Base-by-base conservation (phyloP, 2,329 filamentous ascomycete genomes). In the Piedraia hortae region DNA sequence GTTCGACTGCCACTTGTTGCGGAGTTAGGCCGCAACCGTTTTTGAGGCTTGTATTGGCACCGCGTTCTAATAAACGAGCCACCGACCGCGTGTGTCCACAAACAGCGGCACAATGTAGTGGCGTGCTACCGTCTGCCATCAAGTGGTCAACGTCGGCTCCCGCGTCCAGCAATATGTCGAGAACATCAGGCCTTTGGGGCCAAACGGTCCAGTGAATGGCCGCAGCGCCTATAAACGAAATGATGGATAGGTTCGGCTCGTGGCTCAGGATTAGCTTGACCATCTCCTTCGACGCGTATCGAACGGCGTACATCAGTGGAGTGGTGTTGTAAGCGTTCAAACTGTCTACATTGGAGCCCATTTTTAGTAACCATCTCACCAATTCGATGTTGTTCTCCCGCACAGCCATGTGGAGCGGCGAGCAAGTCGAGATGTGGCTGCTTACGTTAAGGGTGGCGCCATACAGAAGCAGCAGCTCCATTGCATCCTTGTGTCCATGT, bases 241-340 rank as follows among this genome's bases (percentile, higher is more conserved):
- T 14, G 13, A 28, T 28, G 19, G 27, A 21, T n/a, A 41, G 28
- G 15, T 39, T 28, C 2, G 38, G 39, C 6, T 26, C 21, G 26
- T 36, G 31, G 10, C 28, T 26, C 3, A 42, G 31, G 4, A 41
- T 19, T 2, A 41, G 29, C 5, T 26, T 21, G 13, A 41, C 27
- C 16, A 41, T 28, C 1, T 31, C 28, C 2, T 24, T 22, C 1
- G 32, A 34, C 9, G 28, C 32, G 24, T 41, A 36, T 18, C 38
- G 38, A 21, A 30, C 34, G 6, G 39, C 38, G 32, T 41, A 41
- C 39, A 42, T 42, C 12, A 39, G 25, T 2, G 38, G 34, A 1
- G 38, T 38, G 10, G 33, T 32, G 14, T 38, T 38, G 29, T 38
- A 42, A 14, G 26, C 25, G 19, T 42, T 41, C 10, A 34, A 24